Conservation (phyloP, 257 asterid species). For the Buddleja alternifolia region DNA sequence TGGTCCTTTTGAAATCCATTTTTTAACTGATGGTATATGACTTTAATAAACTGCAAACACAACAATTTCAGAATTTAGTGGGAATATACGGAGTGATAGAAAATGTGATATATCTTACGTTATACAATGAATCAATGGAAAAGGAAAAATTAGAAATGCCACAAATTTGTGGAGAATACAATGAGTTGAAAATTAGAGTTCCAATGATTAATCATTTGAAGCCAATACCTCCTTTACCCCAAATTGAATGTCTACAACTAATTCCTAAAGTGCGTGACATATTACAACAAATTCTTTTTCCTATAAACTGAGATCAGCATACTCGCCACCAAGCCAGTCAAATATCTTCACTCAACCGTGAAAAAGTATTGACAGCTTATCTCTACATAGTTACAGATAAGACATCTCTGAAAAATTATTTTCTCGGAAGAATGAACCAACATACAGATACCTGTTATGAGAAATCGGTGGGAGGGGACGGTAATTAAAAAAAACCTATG, state of each 20-base stretch:
- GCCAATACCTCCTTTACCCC: not conserved
- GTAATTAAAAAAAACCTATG: not conserved
- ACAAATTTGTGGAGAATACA: not conserved
- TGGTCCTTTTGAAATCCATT: constrained; percentile 70
- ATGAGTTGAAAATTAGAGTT: not conserved
- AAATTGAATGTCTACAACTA: not conserved
- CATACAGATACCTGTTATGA: not conserved
- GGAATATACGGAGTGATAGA: constrained; percentile 8
- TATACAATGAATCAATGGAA: not conserved
- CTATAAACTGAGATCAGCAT: too few species aligned
- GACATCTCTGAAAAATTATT: too few species aligned
- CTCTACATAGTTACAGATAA: too few species aligned
- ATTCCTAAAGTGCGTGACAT: not conserved
- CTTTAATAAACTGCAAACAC: constrained; percentile 70
- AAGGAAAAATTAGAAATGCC: not conserved
- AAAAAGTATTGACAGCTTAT: too few species aligned
- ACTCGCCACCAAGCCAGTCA: too few species aligned
- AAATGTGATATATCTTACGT: not conserved
- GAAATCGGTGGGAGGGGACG: not conserved
- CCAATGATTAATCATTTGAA: not conserved
- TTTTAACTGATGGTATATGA: constrained; percentile 73
- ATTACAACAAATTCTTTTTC: too few species aligned
- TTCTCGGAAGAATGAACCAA: not conserved
- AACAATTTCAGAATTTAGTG: constrained; percentile 29
- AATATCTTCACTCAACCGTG: too few species aligned